Percentiles rank a stretch among this genome's conserved stretches.
These are phyloP conservation scores for Panellus pusillus DNA, from an alignment of 768 basidiomycete species.

Conservation along the genomic window DNA sequence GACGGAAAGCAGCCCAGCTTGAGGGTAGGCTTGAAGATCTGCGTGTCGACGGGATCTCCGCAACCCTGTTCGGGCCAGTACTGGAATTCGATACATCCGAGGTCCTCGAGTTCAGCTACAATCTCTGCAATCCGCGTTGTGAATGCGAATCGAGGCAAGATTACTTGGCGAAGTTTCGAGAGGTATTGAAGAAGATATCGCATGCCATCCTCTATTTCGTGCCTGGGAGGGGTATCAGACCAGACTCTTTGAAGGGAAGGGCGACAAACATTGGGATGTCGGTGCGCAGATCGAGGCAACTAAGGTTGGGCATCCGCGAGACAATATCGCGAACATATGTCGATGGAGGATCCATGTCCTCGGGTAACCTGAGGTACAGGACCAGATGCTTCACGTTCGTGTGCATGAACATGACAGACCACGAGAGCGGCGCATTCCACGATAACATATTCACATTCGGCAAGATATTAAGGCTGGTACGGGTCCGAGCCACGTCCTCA, in stretches of 20 bases:
- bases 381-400: constrained; percentile 42
- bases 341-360: constrained; percentile 1
- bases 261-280: constrained; percentile 31
- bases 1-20: constrained; percentile 52
- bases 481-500: constrained; percentile 58
- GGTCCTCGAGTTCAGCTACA: constrained; percentile 42
- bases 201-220: constrained; percentile 41
- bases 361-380: constrained; percentile 25
- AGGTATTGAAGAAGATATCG: constrained; percentile 40
- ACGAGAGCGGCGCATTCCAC: constrained; percentile 39
- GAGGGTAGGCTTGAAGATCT: constrained; percentile 43
- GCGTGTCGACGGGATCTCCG: constrained; percentile 45
- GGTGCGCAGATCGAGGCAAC: constrained; percentile 47
- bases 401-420: constrained; percentile 59
- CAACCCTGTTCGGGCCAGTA: constrained; percentile 48
- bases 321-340: constrained; percentile 38
- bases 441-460: constrained; percentile 54
- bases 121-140: constrained; percentile 48
- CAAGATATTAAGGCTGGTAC: constrained; percentile 51
- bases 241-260: too few species aligned
- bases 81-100: constrained; percentile 53
- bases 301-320: constrained; percentile 52
- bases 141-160: constrained; percentile 52
- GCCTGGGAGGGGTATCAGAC: background rate
- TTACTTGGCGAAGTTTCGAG: constrained; percentile 45